phyloP scores from a whole-genome alignment of 2,329 filamentous ascomycete genomes.

The Colletotrichum scovillei region DNA sequence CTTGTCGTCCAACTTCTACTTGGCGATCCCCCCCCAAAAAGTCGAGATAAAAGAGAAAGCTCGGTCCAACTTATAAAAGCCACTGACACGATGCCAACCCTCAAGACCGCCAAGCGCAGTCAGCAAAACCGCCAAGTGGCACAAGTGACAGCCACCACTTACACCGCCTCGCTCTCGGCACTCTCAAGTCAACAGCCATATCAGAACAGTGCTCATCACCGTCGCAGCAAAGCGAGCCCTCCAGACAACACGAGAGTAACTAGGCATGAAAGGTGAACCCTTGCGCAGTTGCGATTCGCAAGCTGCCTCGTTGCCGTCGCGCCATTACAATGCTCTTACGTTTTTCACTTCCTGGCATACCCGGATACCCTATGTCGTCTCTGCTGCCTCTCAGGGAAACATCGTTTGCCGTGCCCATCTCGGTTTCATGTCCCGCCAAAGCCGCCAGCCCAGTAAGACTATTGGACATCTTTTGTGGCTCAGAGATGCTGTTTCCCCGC shows the following conservation, averaged over 20 bases:
- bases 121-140: neutral
- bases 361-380: neutral
- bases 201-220: neutral
- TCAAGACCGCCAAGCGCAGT: neutral
- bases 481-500: neutral
- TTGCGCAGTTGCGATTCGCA: neutral
- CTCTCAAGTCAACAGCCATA: neutral
- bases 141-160: neutral
- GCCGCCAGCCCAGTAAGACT: neutral
- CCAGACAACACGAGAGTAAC: neutral
- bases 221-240: neutral
- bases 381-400: neutral
- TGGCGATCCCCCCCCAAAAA: neutral
- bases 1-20: slow-evolving; percentile 1
- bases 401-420: slow-evolving; percentile 2
- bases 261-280: neutral
- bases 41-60: neutral
- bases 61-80: neutral
- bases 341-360: neutral
- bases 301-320: neutral
- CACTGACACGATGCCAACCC: neutral
- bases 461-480: neutral
- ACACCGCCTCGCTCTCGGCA: neutral
- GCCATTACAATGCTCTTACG: neutral
- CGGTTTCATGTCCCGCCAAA: slow-evolving; percentile 17